Base-by-base conservation (phyloP, 2,329 filamentous ascomycete species). In the Fusarium pseudograminearum region DNA sequence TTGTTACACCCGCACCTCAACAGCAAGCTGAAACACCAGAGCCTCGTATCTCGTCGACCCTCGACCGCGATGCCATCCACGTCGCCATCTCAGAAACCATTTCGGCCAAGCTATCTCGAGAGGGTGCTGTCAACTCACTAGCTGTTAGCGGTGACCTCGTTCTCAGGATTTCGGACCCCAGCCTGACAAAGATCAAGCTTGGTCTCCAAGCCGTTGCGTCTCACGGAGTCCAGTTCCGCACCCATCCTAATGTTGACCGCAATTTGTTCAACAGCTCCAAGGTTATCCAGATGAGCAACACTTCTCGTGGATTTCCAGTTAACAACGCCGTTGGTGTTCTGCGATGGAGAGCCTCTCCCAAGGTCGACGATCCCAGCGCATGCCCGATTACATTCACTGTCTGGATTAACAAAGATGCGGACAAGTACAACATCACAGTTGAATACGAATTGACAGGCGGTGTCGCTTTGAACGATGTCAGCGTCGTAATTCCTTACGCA, bases 321-420 rank as follows among this genome's bases (percentile, higher is more conserved):
- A 98, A 98, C 82, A 97, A 97, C 78, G 90, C 92, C 18, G 95
- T 98, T 60, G 94, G 93, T 58, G 94, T 98, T 42, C 86, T 99
- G 78, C 90, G 95, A 79, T 99, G 96, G 96, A 92, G 94, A 76
- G 91, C 93, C 24, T 89, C 90, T 18, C 92, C 93, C 50, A 94
- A 93, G 81, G 86, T 87, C 4, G 94, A 97, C 72, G 93, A 97
- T 73, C 82, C 91, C 36, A 90, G 89, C 67, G 89, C 94, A 57
- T 90, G 97, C 38, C 96, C 96, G 10, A 96, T 99, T 76, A 96
- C 92, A 38, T 98, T 99, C 80, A 98, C 94, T 4, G 95, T 98
- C 38, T 99, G 96, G 96, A 93, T 97, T 65, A 98, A 97, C 81
- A 94, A 94, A 80, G 91, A 93, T 48, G 89, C 91, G 47, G 89